Conservation (phyloP, 2,329 filamentous ascomycete species). For the Bipolaris gigantea region DNA sequence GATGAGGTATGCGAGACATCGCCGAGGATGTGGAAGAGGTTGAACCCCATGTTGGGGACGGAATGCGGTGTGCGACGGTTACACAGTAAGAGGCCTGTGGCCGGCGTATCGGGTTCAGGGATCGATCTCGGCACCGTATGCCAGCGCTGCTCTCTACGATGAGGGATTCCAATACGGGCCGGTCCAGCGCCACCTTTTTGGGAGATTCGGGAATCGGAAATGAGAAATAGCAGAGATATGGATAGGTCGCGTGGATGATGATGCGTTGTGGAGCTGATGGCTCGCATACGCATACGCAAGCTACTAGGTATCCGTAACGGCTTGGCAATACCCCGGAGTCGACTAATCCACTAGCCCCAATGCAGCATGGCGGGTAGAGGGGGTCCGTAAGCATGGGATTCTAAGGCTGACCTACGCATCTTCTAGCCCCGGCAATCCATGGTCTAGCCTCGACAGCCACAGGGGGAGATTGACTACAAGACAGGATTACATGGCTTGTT, state of each 20-base stretch:
- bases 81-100: conserved; percentile 30
- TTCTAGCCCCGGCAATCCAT: not conserved
- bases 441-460: not conserved
- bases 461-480: not conserved
- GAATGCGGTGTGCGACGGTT: conserved; percentile 16
- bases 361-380: not conserved
- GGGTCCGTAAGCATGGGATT: conserved; percentile 3
- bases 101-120: conserved; percentile 6
- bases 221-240: not conserved
- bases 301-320: conserved; percentile 9
- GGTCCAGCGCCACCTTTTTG: not conserved
- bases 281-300: conserved; percentile 9
- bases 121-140: conserved; percentile 3
- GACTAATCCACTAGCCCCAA: not conserved
- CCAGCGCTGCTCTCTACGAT: not conserved
- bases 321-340: conserved; percentile 9
- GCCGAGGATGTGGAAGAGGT: conserved; percentile 73
- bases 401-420: conserved; percentile 1
- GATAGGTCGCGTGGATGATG: conserved; percentile 4
- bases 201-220: not conserved
- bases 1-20: conserved; percentile 84
- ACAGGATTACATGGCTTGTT: not conserved
- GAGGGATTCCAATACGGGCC: not conserved
- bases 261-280: conserved; percentile 3
- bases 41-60: conserved; percentile 39